Evolutionary conservation across 495 filamentous ascomycete genomes (phyloP).

Genomic region (Penicillium taxi): DNA sequence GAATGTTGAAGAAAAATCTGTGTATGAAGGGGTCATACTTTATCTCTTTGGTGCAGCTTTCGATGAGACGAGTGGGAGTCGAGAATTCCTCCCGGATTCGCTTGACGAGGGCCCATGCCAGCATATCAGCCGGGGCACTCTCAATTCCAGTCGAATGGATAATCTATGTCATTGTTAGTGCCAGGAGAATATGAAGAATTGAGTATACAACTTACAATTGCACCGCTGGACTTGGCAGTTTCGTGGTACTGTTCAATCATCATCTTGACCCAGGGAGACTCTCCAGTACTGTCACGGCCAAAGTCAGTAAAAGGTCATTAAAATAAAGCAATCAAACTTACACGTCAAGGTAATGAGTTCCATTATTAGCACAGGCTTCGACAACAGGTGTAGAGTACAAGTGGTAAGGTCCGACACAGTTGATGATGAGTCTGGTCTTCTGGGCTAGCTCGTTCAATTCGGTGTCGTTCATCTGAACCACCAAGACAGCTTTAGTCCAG

Average conservation of each 20-base stretch:
- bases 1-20: neutral
- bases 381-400: conserved; percentile 72
- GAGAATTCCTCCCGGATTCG: conserved; percentile 53
- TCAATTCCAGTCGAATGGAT: conserved; percentile 84
- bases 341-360: conserved; percentile 88
- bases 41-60: conserved; percentile 53
- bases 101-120: conserved; percentile 61
- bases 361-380: conserved; percentile 77
- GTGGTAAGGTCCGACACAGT: conserved; percentile 78
- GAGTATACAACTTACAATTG: conserved; percentile 46
- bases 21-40: conserved; percentile 33
- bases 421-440: conserved; percentile 72
- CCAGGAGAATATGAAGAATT: conserved; percentile 1
- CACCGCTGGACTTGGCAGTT: conserved; percentile 62
- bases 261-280: conserved; percentile 67
- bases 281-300: conserved; percentile 54
- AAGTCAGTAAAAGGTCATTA: conserved; percentile 3
- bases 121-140: conserved; percentile 73
- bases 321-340: conserved; percentile 15
- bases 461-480: conserved; percentile 52
- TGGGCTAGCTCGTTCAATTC: conserved; percentile 60
- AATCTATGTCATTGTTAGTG: conserved; percentile 43
- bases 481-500: conserved; percentile 28
- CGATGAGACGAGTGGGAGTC: conserved; percentile 49
- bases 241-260: conserved; percentile 79